Evolutionary conservation across 2,329 filamentous ascomycete genomes (phyloP).

Genomic region (Fusarium begoniae): DNA sequence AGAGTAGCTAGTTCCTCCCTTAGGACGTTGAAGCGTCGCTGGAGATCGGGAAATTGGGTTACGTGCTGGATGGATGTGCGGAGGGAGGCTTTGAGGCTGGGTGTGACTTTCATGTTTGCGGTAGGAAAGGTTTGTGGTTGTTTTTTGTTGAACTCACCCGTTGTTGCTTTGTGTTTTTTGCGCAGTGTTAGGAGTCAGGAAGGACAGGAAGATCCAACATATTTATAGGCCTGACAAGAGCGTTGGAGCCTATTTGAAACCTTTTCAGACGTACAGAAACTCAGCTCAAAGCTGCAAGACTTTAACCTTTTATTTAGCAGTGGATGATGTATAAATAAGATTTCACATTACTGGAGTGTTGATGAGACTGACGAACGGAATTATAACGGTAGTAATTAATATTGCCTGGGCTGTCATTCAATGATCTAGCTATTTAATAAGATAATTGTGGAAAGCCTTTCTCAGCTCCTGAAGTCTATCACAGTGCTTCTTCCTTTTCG

Average conservation of each 20-base stretch:
- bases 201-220: too few species aligned
- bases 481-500: background rate
- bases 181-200: background rate
- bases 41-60: background rate
- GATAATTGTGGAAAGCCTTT: background rate
- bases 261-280: background rate
- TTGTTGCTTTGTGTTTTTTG: background rate
- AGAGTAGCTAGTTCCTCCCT: background rate
- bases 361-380: background rate
- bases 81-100: background rate
- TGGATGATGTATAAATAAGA: too few species aligned
- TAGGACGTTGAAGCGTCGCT: background rate
- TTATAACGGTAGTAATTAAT: fast-evolving
- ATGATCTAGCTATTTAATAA: background rate
- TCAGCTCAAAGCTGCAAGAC: background rate
- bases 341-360: background rate
- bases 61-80: background rate
- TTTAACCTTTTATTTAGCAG: too few species aligned
- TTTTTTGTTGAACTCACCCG: background rate
- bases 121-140: background rate
- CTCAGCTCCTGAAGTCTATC: background rate
- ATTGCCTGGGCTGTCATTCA: background rate
- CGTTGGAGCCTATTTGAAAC: background rate
- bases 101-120: background rate
- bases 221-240: background rate